These are phyloP conservation scores for Trametes pubescens DNA, from an alignment of 1,284 basidiomycete species.

Conservation along the genomic window DNA sequence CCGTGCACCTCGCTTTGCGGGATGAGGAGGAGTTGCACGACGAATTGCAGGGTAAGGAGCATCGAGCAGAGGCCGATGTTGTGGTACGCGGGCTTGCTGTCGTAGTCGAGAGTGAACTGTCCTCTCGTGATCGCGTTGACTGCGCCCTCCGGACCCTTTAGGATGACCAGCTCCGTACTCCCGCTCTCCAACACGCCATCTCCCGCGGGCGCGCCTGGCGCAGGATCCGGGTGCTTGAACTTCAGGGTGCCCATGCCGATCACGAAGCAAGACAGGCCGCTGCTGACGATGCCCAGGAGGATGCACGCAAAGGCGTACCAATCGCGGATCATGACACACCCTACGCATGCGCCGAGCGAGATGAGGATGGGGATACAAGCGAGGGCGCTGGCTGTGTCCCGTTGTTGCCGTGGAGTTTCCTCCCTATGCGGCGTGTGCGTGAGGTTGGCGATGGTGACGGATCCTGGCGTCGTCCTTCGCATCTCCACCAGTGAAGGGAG, in stretches of 20 bases:
- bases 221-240: constrained; percentile 22
- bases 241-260: constrained; percentile 25
- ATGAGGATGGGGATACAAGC: constrained; percentile 24
- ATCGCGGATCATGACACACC: constrained; percentile 19
- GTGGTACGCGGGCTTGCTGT: constrained; percentile 20
- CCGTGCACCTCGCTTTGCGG: constrained; percentile 28
- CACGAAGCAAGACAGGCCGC: constrained; percentile 25
- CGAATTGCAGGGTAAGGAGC: constrained; percentile 30
- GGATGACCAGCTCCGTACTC: constrained; percentile 18
- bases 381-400: constrained; percentile 13
- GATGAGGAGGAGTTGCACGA: constrained; percentile 30
- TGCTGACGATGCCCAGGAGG: constrained; percentile 25
- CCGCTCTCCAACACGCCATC: constrained; percentile 22
- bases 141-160: constrained; percentile 26
- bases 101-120: constrained; percentile 24
- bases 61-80: constrained; percentile 27
- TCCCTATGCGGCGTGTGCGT: not conserved
- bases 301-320: constrained; percentile 30
- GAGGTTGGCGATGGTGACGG: constrained; percentile 24
- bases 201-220: constrained; percentile 18
- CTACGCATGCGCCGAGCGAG: constrained; percentile 19
- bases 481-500: not conserved
- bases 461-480: constrained; percentile 13
- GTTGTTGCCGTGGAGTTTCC: constrained; percentile 3
- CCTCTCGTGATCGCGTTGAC: constrained; percentile 31